Evolutionary conservation across 768 basidiomycete species (phyloP).

Genomic region (Hericium coralloides): DNA sequence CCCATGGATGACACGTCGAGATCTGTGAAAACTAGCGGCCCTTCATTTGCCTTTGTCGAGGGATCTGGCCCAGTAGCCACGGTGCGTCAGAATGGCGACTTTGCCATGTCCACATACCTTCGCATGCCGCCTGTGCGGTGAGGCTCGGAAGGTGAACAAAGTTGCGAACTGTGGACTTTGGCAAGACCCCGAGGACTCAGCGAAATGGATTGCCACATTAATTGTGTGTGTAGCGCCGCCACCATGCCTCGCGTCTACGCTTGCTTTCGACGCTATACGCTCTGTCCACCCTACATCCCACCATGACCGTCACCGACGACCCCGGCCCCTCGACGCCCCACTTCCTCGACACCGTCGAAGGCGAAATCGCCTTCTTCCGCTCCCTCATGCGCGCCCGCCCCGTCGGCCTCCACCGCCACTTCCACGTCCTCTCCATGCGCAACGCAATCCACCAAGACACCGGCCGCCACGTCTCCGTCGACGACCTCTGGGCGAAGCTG

Average conservation of each 20-base stretch:
- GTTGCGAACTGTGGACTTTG: neutral
- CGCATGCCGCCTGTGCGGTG: neutral
- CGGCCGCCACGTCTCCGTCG: slow-evolving; percentile 44
- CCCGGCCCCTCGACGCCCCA: slow-evolving; percentile 1
- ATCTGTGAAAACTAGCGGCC: neutral
- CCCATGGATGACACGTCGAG: neutral
- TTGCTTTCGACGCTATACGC: neutral
- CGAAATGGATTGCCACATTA: neutral
- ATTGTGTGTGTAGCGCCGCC: neutral
- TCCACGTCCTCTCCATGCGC: slow-evolving; percentile 70
- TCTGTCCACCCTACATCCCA: neutral
- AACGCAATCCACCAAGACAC: slow-evolving; percentile 67
- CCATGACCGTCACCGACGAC: slow-evolving; percentile 7
- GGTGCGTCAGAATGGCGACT: neutral
- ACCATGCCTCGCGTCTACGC: neutral
- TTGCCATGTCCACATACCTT: neutral
- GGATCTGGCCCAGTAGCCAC: too few species aligned
- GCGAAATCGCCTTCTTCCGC: slow-evolving; percentile 81
- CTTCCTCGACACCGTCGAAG: slow-evolving; percentile 58
- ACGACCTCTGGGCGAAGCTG: slow-evolving; percentile 72
- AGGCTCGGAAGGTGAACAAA: neutral
- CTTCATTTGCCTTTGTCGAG: too few species aligned
- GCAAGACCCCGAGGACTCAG: neutral
- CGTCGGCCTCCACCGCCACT: slow-evolving; percentile 75
- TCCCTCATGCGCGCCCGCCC: slow-evolving; percentile 76